Evolutionary conservation across 805 yeast genomes (phyloP).

Genomic region (Saturnispora hagleri): DNA sequence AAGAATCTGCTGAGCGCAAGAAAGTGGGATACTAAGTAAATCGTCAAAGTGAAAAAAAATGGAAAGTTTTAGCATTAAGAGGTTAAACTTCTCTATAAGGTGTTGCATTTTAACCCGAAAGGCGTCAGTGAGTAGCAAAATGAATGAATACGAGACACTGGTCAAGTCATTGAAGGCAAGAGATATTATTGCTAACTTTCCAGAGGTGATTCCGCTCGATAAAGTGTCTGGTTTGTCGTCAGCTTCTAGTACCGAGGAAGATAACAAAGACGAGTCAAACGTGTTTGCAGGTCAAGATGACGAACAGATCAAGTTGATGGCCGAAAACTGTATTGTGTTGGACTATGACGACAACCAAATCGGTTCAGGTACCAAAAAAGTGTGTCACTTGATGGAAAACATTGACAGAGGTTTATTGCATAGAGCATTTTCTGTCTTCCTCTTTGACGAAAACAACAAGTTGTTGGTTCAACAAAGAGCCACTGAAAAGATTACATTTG

Average conservation of each 20-base stretch:
- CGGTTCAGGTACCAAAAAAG: slow-evolving; percentile 90
- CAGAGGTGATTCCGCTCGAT: slow-evolving; percentile 57
- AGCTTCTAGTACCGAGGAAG: slow-evolving; percentile 24
- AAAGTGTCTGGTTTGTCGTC: slow-evolving; percentile 50
- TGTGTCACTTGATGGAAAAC: slow-evolving; percentile 81
- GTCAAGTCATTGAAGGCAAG: slow-evolving; percentile 43
- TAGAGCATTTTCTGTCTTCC: slow-evolving; percentile 92
- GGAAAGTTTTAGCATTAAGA: neutral
- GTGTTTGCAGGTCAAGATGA: slow-evolving; percentile 83
- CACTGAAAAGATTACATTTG: slow-evolving; percentile 91
- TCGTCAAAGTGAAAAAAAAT: neutral
- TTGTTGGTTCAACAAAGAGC: slow-evolving; percentile 92
- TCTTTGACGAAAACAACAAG: slow-evolving; percentile 69
- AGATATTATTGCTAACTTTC: slow-evolving; percentile 49
- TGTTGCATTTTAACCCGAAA: neutral
- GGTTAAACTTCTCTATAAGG: neutral
- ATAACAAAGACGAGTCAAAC: slow-evolving; percentile 24
- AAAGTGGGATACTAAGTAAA: neutral
- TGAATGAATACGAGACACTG: slow-evolving; percentile 34
- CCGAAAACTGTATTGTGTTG: slow-evolving; percentile 88
- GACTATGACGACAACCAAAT: slow-evolving; percentile 81
- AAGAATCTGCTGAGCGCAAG: neutral
- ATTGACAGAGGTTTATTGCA: slow-evolving; percentile 82
- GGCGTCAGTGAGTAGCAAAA: neutral
- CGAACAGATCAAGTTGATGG: slow-evolving; percentile 92